Percentiles rank a stretch among this genome's conserved stretches.
These are phyloP conservation scores for Ziziphus jujuba DNA, from an alignment of 306 rosid species.

Conservation along the genomic window DNA sequence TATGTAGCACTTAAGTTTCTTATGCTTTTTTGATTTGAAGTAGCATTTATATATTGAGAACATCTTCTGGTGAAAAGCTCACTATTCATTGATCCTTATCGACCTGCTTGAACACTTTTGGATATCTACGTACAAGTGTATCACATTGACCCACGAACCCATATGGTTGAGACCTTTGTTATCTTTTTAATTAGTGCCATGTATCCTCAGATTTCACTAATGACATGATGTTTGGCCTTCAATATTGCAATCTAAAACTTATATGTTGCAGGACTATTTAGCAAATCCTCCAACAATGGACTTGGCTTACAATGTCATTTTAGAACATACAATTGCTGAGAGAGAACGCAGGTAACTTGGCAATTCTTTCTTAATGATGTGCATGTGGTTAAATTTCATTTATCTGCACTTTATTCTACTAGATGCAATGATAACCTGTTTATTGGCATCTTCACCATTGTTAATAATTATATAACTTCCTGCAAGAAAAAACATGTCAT, in stretches of 20 bases:
- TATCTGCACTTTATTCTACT: background rate
- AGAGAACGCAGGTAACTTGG: slow-evolving; percentile 95
- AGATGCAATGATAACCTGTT: background rate
- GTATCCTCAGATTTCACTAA: slow-evolving; percentile 12
- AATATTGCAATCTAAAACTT: slow-evolving; percentile 32
- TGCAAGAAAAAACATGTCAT: background rate
- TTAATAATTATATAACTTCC: no score
- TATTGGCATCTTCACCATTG: background rate
- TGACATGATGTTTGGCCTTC: slow-evolving; percentile 15
- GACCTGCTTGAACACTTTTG: background rate
- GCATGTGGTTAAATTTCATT: background rate
- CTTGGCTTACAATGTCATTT: slow-evolving; percentile 85
- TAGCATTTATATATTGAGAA: slow-evolving; percentile 1
- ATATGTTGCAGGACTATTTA: slow-evolving; percentile 79
- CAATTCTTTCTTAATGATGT: background rate
- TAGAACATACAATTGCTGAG: slow-evolving; percentile 98
- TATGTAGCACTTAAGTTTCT: background rate
- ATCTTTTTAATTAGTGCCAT: slow-evolving; percentile 7
- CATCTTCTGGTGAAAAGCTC: background rate
- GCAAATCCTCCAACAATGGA: slow-evolving; percentile 79
- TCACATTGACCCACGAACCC: slow-evolving; percentile 9
- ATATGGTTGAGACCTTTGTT: slow-evolving; percentile 25
- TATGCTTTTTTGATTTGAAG: slow-evolving; percentile 5
- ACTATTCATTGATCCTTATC: background rate
- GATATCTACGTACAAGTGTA: background rate